Evolutionary conservation across 2,329 filamentous ascomycete species (phyloP), one percentile per base, ranked within the genome.

Genomic region (Fusarium caatingaense): DNA sequence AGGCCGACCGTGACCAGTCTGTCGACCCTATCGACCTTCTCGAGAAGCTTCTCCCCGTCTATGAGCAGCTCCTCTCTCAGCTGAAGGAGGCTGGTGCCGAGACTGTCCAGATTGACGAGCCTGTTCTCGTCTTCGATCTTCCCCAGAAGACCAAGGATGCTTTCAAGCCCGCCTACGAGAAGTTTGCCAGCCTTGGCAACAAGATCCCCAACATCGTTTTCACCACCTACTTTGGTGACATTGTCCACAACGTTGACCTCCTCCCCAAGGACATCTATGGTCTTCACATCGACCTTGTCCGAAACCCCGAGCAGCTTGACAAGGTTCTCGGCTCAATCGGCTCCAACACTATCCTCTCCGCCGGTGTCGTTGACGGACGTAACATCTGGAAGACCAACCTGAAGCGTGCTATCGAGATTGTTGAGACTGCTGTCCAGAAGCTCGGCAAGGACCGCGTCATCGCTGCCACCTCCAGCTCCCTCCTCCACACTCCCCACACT

Each of bases 331-430:
- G 86, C 78, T 91, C 94, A 78, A 90, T 99, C 72, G 94, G 93
- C 81, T 84, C 93, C 81, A 93, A 94, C 82, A 97, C 97, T 81
- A 84, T 94, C 76, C 91, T 99, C 74, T 99, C 96, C 74, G 92
- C 91, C 72, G 96, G 96, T 93, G 92, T 99, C 76, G 96, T 99
- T 74, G 94, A 99, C 78, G 96, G 96, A 78, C 94, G 96, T 79
- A 99, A 99, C 89, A 98, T 99, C 88, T 99, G 96, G 96, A 99
- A 99, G 93, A 98, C 94, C 85, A 97, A 98, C 91, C 92, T 98
- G 86, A 92, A 97, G 89, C 90, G 89, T 78, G 94, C 96, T 79
- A 97, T 99, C 73, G 94, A 96, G 87, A 89, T 86, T 72, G 92
- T 96, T 68, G 93, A 98, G 89, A 86, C 89, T 65, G 96, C 95